Evolutionary conservation across 1,284 basidiomycete species (phyloP).

Genomic region (Wallemia mellicola): DNA sequence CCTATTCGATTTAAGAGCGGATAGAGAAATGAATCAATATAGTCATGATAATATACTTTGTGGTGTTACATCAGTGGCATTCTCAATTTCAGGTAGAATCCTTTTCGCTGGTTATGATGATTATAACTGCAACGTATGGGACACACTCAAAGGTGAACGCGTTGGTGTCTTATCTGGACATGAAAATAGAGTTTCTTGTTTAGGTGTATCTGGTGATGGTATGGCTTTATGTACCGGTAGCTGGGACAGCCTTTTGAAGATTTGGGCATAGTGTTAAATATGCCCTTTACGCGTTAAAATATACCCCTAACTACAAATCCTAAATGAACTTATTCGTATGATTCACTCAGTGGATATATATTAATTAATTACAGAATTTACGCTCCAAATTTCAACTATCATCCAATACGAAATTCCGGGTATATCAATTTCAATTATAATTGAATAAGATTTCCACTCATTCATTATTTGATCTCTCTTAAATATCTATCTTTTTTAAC

Average conservation of each 20-base stretch:
- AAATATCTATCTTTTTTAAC: too few species aligned
- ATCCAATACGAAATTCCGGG: too few species aligned
- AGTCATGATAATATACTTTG: conserved; percentile 96
- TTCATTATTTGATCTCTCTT: not conserved
- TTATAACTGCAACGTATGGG: conserved; percentile 99
- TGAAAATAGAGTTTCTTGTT: conserved; percentile 86
- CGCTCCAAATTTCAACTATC: too few species aligned
- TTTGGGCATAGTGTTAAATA: conserved; percentile 18
- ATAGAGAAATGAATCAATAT: conserved; percentile 83
- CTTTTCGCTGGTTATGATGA: conserved; percentile 97
- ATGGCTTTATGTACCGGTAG: conserved; percentile 94
- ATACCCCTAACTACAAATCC: too few species aligned
- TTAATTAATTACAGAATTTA: too few species aligned
- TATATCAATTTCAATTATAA: not conserved
- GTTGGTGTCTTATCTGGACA: conserved; percentile 89
- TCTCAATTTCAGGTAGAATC: conserved; percentile 85
- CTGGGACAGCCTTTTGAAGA: conserved; percentile 90
- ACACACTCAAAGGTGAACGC: conserved; percentile 88
- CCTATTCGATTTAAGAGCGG: conserved; percentile 87
- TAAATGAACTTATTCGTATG: too few species aligned
- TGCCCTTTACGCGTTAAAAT: too few species aligned
- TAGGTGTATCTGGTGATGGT: conserved; percentile 82
- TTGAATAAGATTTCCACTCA: not conserved
- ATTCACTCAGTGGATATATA: too few species aligned
- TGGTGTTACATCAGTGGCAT: conserved; percentile 92